A percentile compares a stretch with the other conserved stretches of the same genome.
Conservation (phyloP, 108 stramenopile species). For the Nitzschia palea region DNA sequence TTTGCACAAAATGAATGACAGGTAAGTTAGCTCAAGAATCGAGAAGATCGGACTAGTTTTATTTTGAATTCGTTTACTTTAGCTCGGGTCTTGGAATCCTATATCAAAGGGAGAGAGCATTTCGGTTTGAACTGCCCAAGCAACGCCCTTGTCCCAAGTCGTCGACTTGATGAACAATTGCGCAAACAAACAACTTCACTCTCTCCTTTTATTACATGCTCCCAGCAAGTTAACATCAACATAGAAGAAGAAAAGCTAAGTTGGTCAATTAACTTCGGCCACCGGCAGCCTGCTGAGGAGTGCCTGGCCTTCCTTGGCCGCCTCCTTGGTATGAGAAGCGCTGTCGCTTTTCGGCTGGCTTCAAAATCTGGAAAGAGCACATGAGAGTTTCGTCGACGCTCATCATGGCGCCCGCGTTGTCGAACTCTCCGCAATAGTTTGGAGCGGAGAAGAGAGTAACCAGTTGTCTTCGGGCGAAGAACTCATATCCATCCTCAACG, state of each 20-base stretch:
- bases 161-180: not conserved
- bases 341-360: conserved; percentile 99
- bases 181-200: not conserved
- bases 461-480: conserved; percentile 98
- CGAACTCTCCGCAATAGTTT: conserved; percentile 99
- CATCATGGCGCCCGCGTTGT: conserved; percentile 99
- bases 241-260: conserved; percentile 7
- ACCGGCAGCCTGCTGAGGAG: conserved; percentile 22
- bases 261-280: conserved; percentile 19
- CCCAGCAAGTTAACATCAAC: conserved; percentile 14
- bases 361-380: conserved; percentile 99
- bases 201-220: not conserved
- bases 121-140: conserved; percentile 3
- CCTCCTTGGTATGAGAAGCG: conserved; percentile 86
- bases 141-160: not conserved
- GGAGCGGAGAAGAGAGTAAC: conserved; percentile 99
- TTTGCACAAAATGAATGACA: no score
- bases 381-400: conserved; percentile 99
- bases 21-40: no score
- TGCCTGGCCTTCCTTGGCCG: conserved; percentile 20
- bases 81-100: conserved; percentile 15
- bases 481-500: conserved; percentile 99
- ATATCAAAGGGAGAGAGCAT: conserved; percentile 1
- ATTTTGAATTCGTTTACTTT: conserved; percentile 9
- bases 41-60: not conserved